Conservation (phyloP, 345 rosid genomes). For the Iberis pinnata region DNA sequence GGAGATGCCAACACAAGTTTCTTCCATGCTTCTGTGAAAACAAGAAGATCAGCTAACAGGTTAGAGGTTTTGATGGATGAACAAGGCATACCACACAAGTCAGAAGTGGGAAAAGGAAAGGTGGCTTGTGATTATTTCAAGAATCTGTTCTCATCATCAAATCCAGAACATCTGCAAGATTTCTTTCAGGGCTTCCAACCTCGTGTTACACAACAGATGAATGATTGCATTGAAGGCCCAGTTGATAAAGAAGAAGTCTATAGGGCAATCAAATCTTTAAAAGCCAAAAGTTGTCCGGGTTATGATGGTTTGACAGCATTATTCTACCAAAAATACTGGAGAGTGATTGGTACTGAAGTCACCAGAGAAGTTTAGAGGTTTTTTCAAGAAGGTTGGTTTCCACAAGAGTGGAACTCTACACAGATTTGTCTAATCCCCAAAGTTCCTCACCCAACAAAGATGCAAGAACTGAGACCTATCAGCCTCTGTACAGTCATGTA, state of each 20-base stretch:
- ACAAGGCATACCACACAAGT: too few species aligned
- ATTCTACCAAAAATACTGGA: not conserved
- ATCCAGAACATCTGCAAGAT: not conserved
- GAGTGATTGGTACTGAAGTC: not conserved
- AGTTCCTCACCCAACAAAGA: not conserved
- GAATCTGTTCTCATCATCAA: not conserved
- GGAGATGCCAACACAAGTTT: too few species aligned
- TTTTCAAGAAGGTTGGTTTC: not conserved
- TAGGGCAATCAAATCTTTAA: not conserved
- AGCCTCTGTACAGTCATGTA: not conserved
- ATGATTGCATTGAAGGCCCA: not conserved
- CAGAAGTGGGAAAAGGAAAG: not conserved
- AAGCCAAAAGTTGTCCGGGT: not conserved
- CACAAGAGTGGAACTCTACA: not conserved
- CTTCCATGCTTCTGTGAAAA: too few species aligned
- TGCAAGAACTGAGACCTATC: not conserved
- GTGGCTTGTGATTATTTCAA: not conserved
- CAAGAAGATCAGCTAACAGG: too few species aligned
- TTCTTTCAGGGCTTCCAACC: not conserved
- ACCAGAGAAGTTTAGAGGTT: rapidly evolving
- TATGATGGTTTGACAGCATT: not conserved
- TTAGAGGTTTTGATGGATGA: too few species aligned
- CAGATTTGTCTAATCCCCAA: not conserved
- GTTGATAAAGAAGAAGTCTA: not conserved
- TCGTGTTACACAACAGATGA: not conserved